Base-by-base conservation (phyloP, 768 basidiomycete genomes). In the Tylopilus felleus region DNA sequence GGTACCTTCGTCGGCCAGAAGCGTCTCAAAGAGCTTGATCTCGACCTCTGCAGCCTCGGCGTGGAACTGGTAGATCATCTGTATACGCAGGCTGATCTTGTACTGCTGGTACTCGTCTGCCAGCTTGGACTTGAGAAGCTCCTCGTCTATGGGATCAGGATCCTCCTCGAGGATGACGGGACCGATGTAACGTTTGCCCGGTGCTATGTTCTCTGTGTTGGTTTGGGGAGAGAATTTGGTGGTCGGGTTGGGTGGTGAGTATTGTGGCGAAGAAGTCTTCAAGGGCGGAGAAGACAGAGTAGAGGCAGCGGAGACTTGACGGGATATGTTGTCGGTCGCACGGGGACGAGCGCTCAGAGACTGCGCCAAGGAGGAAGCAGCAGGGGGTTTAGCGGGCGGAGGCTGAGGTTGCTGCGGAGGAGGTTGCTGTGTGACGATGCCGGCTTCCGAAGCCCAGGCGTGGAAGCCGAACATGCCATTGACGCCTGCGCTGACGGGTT, bases 21-120 rank as follows among this genome's bases (percentile, higher is more conserved):
- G 68, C 1, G 46, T 59, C 41, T 64, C 60, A 16, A 71, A 60
- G 19, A 71, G 66, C 39, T 63, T 63, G 28, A 71, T 65, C 52
- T 70, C 69, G 55, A 68, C 53, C 14, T 64, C 52, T 8, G 68
- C 66, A 2, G 69, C 69, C 52, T 65, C 63, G 3, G 56, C 60
- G 23, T 70, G 69, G 55, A 70, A 70, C 10, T 70, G 54, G 50
- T 70, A 62, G 27, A 70, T 70, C 69, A 70, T 70, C 56, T 70
- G 68, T 6, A 71, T 70, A 7, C 70, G 70, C 17, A 70, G 62
- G 33, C 64, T 52, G 36, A 68, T 47, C 55, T 71, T 70, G 36
- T 60, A 70, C 40, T 64, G 60, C 2, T 68, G 70, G 31, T 65
- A 71, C 2, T 70, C 68, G 25, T 58, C 62, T 12, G 69, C 67